phyloP scores from a whole-genome alignment of 2,329 filamentous ascomycete genomes.

The Cercospora zeae-maydis region DNA sequence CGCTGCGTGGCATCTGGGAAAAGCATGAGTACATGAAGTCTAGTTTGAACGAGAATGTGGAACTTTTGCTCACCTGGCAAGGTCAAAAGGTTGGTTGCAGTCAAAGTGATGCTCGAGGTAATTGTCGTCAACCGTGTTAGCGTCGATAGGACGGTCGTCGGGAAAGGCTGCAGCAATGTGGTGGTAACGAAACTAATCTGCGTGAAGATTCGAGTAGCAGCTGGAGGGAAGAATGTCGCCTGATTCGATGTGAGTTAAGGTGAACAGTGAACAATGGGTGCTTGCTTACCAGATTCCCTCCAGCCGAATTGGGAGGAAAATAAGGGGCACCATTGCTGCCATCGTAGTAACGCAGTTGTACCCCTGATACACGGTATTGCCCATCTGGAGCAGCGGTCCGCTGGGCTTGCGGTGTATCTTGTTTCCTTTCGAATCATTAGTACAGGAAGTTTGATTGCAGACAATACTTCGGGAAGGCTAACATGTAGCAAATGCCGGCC shows the following conservation, averaged over 20 bases:
- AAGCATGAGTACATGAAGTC: neutral
- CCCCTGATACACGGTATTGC: neutral
- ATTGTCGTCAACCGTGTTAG: neutral
- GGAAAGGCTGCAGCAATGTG: neutral
- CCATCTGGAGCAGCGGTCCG: neutral
- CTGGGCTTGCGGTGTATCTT: neutral
- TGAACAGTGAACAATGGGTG: too few species aligned
- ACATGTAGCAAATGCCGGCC: slow-evolving; percentile 4
- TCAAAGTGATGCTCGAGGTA: neutral
- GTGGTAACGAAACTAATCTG: neutral
- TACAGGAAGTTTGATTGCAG: neutral
- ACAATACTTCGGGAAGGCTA: neutral
- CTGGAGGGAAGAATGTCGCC: neutral
- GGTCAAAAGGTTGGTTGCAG: neutral
- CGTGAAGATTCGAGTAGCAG: neutral
- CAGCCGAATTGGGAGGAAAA: neutral
- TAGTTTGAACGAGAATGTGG: neutral
- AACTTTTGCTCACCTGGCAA: neutral
- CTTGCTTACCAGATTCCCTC: neutral
- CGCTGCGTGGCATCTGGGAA: neutral
- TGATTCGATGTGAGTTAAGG: neutral
- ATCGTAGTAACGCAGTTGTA: neutral
- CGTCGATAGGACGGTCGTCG: neutral
- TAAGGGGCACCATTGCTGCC: neutral
- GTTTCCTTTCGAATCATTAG: neutral